Percentiles rank a stretch among this genome's conserved stretches.
Conservation (phyloP, 2,329 filamentous ascomycete species). For the Thielaviopsis cerberus region DNA sequence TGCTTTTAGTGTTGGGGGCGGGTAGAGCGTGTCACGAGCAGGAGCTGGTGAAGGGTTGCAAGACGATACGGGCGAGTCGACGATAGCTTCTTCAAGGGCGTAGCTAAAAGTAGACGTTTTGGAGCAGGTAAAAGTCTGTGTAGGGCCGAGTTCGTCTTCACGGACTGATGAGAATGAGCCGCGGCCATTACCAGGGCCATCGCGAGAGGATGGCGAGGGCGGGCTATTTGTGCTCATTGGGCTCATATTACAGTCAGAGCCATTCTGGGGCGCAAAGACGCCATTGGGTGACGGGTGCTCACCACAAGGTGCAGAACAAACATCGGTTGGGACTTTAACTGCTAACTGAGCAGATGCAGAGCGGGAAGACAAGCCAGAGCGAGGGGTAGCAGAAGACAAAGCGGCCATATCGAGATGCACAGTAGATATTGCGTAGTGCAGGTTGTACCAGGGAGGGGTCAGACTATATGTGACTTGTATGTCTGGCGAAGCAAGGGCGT, state of each 20-base stretch:
- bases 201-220: slow-evolving; percentile 4
- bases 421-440: background rate
- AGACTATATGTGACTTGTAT: background rate
- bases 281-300: background rate
- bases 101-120: slow-evolving; percentile 41
- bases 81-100: slow-evolving; percentile 29
- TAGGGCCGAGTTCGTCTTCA: slow-evolving; percentile 38
- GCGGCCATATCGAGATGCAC: slow-evolving; percentile 9
- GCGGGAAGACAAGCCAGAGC: slow-evolving; percentile 3
- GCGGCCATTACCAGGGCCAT: slow-evolving; percentile 17
- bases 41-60: slow-evolving; percentile 27
- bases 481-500: background rate
- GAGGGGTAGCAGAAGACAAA: slow-evolving; percentile 1
- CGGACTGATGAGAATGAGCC: slow-evolving; percentile 45
- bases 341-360: slow-evolving; percentile 2
- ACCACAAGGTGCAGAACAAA: background rate
- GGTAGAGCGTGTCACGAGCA: slow-evolving; percentile 31
- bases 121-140: slow-evolving; percentile 44
- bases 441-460: background rate
- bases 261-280: background rate
- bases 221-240: background rate
- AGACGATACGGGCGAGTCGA: slow-evolving; percentile 33
- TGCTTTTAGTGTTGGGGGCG: slow-evolving; percentile 20
- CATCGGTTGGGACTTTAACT: background rate
- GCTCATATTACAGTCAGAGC: background rate